These are phyloP conservation scores for Diaporthe citrichinensis DNA, from an alignment of 2,329 filamentous ascomycete species.

Conservation along the genomic window DNA sequence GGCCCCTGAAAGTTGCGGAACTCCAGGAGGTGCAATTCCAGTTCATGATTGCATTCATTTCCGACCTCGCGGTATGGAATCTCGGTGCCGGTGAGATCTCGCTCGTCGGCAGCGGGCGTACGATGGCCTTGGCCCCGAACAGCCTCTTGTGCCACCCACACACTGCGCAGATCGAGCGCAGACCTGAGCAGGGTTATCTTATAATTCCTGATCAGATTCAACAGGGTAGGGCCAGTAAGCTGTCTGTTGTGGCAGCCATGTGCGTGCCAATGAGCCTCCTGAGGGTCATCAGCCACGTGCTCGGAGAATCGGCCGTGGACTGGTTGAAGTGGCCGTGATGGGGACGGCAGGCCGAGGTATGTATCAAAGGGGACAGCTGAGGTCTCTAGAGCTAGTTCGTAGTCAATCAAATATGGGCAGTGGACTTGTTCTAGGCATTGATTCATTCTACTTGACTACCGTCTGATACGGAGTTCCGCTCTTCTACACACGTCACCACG, in stretches of 20 bases:
- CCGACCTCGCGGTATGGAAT: not conserved
- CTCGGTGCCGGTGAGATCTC: not conserved
- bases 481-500: too few relatives aligned
- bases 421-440: too few relatives aligned
- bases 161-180: not conserved
- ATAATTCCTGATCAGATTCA: not conserved
- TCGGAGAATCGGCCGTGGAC: not conserved
- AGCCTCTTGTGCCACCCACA: not conserved
- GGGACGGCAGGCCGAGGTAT: too few relatives aligned
- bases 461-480: too few relatives aligned
- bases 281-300: not conserved
- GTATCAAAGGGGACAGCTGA: too few relatives aligned
- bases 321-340: not conserved
- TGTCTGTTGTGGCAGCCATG: not conserved
- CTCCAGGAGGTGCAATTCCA: not conserved
- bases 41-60: not conserved
- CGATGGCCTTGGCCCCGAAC: not conserved
- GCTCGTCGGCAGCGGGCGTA: not conserved
- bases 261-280: not conserved
- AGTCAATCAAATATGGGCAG: too few relatives aligned
- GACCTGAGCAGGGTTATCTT: not conserved
- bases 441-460: too few relatives aligned
- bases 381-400: too few relatives aligned
- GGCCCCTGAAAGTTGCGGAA: not conserved
- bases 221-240: accelerated